Conservation (phyloP, 768 basidiomycete species). For the Leccinum arenicola region DNA sequence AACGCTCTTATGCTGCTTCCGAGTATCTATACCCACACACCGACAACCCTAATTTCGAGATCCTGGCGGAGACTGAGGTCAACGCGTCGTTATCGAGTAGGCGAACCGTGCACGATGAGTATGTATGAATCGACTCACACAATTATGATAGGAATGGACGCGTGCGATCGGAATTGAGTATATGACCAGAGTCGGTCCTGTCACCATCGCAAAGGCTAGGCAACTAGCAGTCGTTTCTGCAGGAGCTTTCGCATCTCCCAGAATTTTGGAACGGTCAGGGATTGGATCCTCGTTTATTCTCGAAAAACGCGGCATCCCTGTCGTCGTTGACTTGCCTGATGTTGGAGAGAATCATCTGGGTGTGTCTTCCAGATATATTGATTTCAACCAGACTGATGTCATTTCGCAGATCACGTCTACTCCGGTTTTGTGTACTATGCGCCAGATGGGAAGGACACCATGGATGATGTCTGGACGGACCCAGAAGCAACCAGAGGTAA, state of each 20-base stretch:
- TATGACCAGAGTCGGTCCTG: background rate
- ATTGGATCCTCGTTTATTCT: slow-evolving; percentile 3
- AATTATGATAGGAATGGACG: background rate
- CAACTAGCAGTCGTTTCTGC: slow-evolving; percentile 4
- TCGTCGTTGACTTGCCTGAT: slow-evolving; percentile 2
- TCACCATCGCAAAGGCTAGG: background rate
- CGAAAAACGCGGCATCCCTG: background rate
- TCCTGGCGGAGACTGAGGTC: background rate
- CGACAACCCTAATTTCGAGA: background rate
- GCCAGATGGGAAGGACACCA: background rate
- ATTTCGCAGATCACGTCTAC: background rate
- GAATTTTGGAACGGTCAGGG: slow-evolving; percentile 9
- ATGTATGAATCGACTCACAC: background rate
- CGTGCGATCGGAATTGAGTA: slow-evolving; percentile 6
- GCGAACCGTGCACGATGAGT: background rate
- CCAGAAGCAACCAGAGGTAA: background rate
- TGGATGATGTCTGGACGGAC: slow-evolving; percentile 3
- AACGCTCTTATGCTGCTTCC: slow-evolving; percentile 4
- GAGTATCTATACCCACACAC: background rate
- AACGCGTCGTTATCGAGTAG: slow-evolving; percentile 5
- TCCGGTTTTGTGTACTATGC: background rate
- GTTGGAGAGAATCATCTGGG: slow-evolving; percentile 8
- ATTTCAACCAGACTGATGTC: background rate
- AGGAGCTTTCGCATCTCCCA: slow-evolving; percentile 3
- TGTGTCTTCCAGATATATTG: background rate